Base-by-base conservation (phyloP, 1,284 basidiomycete genomes). In the Schizophyllum commune region DNA sequence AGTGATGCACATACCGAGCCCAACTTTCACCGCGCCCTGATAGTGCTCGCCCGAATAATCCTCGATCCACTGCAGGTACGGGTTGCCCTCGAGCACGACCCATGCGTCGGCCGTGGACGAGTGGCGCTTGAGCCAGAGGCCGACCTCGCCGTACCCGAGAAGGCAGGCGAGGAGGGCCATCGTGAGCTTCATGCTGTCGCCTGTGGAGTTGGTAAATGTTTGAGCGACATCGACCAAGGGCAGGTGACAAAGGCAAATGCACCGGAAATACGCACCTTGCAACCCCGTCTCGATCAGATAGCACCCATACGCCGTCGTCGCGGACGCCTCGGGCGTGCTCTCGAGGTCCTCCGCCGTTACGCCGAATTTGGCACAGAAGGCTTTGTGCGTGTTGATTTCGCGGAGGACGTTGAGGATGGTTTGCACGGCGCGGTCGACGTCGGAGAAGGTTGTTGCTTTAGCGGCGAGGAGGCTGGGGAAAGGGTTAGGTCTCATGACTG, bases 101-200 rank as follows among this genome's bases (percentile, higher is more conserved):
- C 84, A 83, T 53, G 75, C 78, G 47, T 79, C 72, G 1, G 79
- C 78, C 33, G 72, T 70, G 20, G 70, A 67, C 0, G 85, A 79
- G 63, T 88, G 79, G 58, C 77, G 81, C 72, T 82, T 82, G 56
- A 91, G 75, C 89, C 85, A 96, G 52, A 92, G 75, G 0, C 94
- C 96, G 0, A 96, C 92, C 72, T 97, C 92, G n/a, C 94, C 96
- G 69, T 98, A 98, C 0, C 96, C 96, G 0, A 97, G 75, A 13
- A 97, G 78, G 71, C 96, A 98, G 4, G 92, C 89, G 17, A 89
- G 85, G 1, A 96, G 82, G 0, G 92, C 91, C 71, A 97, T 87
- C 21, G 91, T 74, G 11, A 96, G 75, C 63, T 86, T 88, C 32
- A 86, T 82, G 13, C 84, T 73, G 69, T 94, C 91, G 4, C 93